Base-by-base conservation (phyloP, 345 rosid genomes). In the Citrus reticulata region DNA sequence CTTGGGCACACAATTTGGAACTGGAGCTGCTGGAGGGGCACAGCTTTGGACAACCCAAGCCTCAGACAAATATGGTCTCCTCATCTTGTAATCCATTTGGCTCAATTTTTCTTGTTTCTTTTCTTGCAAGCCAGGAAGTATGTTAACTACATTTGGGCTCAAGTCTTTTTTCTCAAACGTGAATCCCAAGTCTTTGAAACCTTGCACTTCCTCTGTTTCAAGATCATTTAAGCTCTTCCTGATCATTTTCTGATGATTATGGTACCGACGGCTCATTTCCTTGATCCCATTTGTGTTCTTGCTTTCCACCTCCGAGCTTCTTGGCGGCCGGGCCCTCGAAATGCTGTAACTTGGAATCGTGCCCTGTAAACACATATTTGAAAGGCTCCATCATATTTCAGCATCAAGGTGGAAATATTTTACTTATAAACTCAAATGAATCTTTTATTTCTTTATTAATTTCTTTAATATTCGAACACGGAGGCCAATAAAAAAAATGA, bases 181-280 rank as follows among this genome's bases (percentile, higher is more conserved):
- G 79, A 79, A 89, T 24, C 89, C 91, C 60, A 87, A 71, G 60
- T 90, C 91, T 76, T 83, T 86, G 69, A 87, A 83, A 46, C 87
- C 86, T 77, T 84, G 81, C 40, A 87, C 81, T 81, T 88, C 87
- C 71, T 90, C 79, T 24, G 71, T 68, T 24, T 89, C 93, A 69
- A 90, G 74, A 82, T 87, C 83, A 51, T 86, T 92, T 40, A 76
- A 34, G 74, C 85, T 80, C 81, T 86, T 91, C 80, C 66, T 82
- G 37, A 83, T 32, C 66, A 83, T 24, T 62, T 79, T 77, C 73
- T 79, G 80, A 22, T 54, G 81, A 13, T 34, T 78, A 9, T 72
- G 58, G 65, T 1, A 74, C 30, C 74, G 72, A 40, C 77, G 74
- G 68, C 80, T 79, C 67, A 24, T 78, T 77, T 87, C 85, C 20